Conservation (phyloP, 306 rosid species). For the Senna siamea region DNA sequence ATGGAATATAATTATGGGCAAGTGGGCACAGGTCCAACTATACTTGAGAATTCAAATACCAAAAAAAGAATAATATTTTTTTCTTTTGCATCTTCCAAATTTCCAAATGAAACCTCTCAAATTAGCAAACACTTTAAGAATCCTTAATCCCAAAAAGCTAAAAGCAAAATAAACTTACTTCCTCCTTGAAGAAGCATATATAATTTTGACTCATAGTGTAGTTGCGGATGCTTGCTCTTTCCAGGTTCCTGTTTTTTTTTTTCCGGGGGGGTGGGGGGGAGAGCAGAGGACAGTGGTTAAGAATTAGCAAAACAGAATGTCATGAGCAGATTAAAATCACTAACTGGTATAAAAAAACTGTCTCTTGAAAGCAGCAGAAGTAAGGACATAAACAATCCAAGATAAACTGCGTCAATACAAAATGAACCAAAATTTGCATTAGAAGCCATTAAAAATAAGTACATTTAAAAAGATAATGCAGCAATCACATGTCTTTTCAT, state of each 20-base stretch:
- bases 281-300: slow-evolving; percentile 24
- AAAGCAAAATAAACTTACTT: slow-evolving; percentile 58
- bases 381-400: neutral
- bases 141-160: slow-evolving; percentile 1
- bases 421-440: neutral
- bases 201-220: slow-evolving; percentile 97
- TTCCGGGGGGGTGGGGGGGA: too few species aligned
- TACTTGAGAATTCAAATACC: slow-evolving; percentile 11
- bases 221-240: slow-evolving; percentile 98
- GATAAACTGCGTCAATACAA: slow-evolving; percentile 11
- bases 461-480: neutral
- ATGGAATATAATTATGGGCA: neutral
- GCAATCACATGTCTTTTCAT: neutral
- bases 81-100: neutral
- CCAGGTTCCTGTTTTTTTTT: slow-evolving; percentile 94
- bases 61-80: slow-evolving; percentile 17
- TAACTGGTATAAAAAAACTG: neutral
- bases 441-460: neutral
- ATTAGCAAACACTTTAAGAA: slow-evolving; percentile 18
- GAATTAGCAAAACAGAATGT: slow-evolving; percentile 25
- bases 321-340: neutral
- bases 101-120: slow-evolving; percentile 16
- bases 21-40: neutral
- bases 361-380: slow-evolving; percentile 19
- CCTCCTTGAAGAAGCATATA: slow-evolving; percentile 99